Base-by-base conservation (phyloP, 176 grass and related monocot species). In the Eleusine indica region DNA sequence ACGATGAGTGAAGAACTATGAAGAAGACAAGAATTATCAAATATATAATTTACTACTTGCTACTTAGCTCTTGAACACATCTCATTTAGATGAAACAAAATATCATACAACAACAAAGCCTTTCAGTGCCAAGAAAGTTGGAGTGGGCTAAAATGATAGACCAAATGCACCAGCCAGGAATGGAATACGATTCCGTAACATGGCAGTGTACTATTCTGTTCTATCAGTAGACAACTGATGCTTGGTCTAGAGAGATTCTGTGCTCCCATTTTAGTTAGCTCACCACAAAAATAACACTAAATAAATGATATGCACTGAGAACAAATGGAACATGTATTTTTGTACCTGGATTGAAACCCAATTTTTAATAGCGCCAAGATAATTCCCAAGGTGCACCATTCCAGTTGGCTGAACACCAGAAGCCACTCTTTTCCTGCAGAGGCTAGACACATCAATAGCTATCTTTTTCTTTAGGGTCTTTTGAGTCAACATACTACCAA, bases 391-490 rank as follows among this genome's bases (percentile, higher is more conserved):
- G 89, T 98, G 96, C 64, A 98, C 89, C 48, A 85, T 89, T 86
- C 96, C 93, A 82, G 96, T 98, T 70, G 96, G 96, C 57, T 98
- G 96, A 47, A 98, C 96, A 63, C 96, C 96, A 87, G 96, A 98
- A 89, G 90, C 93, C 80, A 98, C 96, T 73, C 96, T 91, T 93
- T 95, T 95, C 89, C 96, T 98, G 91, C 77, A 63, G 46, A 17
- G 30, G 49, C n/a, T 75, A 68, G 43, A 62, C 48, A 83, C 29
- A 62, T 52, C 39, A 21, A 48, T 39, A 46, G 3, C 35, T 70
- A 54, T 62, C 25, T 25, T 22, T 10, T 62, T 25, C 9, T 62
- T 8, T 11, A 25, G 7, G n/a, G n/a, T 25, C 21, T 62, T 62
- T 58, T n/a, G n/a, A 25, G n/a, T 62, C 58, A 62, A 62, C 9